Evolutionary conservation across 768 basidiomycete genomes (phyloP).

Genomic region (Pisolithus tinctorius): DNA sequence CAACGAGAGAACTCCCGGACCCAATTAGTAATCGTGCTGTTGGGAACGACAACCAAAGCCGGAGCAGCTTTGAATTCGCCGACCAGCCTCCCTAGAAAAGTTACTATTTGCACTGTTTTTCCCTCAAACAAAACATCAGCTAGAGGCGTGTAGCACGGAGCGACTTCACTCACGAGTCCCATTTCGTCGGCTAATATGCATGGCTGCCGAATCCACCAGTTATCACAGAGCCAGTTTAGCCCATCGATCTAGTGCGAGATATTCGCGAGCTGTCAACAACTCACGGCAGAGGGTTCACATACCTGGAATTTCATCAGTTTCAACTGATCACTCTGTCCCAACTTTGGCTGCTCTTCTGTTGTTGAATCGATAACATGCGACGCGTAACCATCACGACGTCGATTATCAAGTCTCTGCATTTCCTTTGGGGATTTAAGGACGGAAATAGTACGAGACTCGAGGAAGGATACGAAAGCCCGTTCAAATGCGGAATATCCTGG

Average conservation of each 20-base stretch:
- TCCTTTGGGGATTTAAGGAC: slow-evolving; percentile 44
- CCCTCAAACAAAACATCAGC: slow-evolving; percentile 40
- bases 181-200: slow-evolving; percentile 97
- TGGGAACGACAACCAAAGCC: slow-evolving; percentile 88
- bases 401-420: slow-evolving; percentile 40
- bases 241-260: slow-evolving; percentile 52
- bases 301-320: slow-evolving; percentile 89
- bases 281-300: slow-evolving; percentile 12
- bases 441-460: slow-evolving; percentile 53
- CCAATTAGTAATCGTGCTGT: slow-evolving; percentile 95
- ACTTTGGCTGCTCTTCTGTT: slow-evolving; percentile 45
- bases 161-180: slow-evolving; percentile 60
- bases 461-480: slow-evolving; percentile 58
- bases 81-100: slow-evolving; percentile 67
- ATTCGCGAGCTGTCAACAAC: slow-evolving; percentile 1
- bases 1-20: slow-evolving; percentile 85
- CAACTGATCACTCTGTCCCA: slow-evolving; percentile 59
- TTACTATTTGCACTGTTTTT: slow-evolving; percentile 88
- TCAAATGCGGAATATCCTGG: slow-evolving; percentile 57
- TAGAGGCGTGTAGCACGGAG: slow-evolving; percentile 1
- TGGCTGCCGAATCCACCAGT: slow-evolving; percentile 82
- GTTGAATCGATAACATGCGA: slow-evolving; percentile 37
- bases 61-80: slow-evolving; percentile 59
- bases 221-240: slow-evolving; percentile 78
- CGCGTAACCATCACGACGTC: slow-evolving; percentile 52